Evolutionary conservation across 306 rosid species (phyloP).

Genomic region (Crotalaria pallida): DNA sequence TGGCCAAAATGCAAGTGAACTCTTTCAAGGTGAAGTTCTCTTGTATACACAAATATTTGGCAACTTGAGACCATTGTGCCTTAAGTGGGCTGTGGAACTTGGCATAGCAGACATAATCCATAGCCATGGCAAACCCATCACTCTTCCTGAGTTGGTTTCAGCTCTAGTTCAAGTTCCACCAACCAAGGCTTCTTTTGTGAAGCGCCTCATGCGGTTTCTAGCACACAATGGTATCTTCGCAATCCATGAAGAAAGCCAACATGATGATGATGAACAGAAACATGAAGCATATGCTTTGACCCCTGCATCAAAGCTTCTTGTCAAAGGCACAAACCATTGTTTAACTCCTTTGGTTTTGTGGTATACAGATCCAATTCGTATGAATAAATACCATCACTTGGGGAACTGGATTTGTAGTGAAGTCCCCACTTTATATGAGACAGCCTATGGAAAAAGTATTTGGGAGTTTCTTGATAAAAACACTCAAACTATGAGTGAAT

Average conservation of each 20-base stretch:
- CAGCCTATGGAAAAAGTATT: neutral
- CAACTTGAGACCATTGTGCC: neutral
- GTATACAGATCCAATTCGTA: neutral
- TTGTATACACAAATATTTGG: neutral
- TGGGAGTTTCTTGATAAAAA: conserved; percentile 22
- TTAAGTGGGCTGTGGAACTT: conserved; percentile 17
- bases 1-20: neutral
- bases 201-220: conserved; percentile 31
- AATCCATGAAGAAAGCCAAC: neutral
- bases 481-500: neutral
- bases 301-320: conserved; percentile 18
- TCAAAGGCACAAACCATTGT: conserved; percentile 6
- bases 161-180: conserved; percentile 23
- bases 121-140: conserved; percentile 31
- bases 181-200: neutral
- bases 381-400: neutral
- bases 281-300: conserved; percentile 36
- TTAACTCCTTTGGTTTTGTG: neutral
- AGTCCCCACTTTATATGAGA: conserved; percentile 1
- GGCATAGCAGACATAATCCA: conserved; percentile 17
- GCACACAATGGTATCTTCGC: conserved; percentile 28
- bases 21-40: conserved; percentile 9
- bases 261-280: no score
- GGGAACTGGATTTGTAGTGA: conserved; percentile 27
- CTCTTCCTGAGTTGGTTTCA: conserved; percentile 26